Evolutionary conservation across 345 rosid genomes (phyloP), one percentile per base, ranked within the genome.

Genomic region (Sisymbrium altissimum): DNA sequence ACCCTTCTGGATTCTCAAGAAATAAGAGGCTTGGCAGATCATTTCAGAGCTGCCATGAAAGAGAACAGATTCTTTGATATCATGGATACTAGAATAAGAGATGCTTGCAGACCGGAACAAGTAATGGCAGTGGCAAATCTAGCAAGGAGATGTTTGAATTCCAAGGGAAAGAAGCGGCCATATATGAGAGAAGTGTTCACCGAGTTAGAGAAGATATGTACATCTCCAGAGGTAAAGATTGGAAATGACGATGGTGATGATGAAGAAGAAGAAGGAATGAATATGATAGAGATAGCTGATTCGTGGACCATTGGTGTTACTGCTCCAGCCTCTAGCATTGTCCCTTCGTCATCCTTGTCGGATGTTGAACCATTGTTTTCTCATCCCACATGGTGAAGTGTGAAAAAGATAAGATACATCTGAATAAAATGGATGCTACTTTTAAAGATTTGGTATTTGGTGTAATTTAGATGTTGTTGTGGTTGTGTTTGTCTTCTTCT

Each of bases 151-250:
- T 87, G 88, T 46, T 56, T 87, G 71, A 80, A 79, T 17, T 83
- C 81, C 1, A 81, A 76, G 68, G 64, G 88, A 66, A 83, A 80
- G 72, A 81, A 81, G 43, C 60, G 85, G 36, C 86, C 88, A 1
- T 67, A 81, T 17, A 84, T 81, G 87, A 84, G 81, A 38, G 79
- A 83, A 77, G 86, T 83, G 5, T 71, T 79, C 2, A 72, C 81
- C 17, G 88, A 84, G 57, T 78, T 86, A 3, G 84, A 83, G 35
- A 44, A 29, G 35, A 70, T 70, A 2, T 9, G 7, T 39, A 23
- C 61, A 5, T 38, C 61, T 52, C 21, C 5, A 25, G 71, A 53
- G 11, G 61, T 17, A 17, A 2, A 67, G 10, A 52, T 36, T 67
- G 50, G 38, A 7, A 10, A 3, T 25, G 50, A 25, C 3, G 10